Base-by-base conservation (phyloP, 257 asterid genomes). In the Capsicum pubescens region DNA sequence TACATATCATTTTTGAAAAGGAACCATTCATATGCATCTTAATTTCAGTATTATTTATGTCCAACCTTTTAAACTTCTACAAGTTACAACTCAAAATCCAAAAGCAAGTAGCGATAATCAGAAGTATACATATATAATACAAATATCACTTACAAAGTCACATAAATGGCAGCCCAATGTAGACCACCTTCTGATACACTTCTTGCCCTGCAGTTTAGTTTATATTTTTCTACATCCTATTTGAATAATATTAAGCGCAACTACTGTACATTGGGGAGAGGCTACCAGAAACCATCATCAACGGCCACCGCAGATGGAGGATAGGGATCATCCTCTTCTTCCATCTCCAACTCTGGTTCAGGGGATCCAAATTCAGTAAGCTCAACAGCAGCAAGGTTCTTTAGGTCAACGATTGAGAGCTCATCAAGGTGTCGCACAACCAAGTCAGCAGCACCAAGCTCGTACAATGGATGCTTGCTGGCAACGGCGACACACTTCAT, bases 401-500 rank as follows among this genome's bases (percentile, higher is more conserved):
- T 94, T 87, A 96, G 80, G 87, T 96, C 99, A 13, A 92, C 92
- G 17, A 96, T 93, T 3, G 99, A 87, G 39, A 96, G 97, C 88
- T 94, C 99, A 36, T 96, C 97, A 13, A 96, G 94, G 78, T 81
- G 91, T 70, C 93, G 89, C 64, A 96, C 97, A 46, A 96, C 92
- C 86, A 93, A 84, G 83, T 96, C 98, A 32, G 99, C 97, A 8
- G 99, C 98, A 11, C 92, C 92, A 56, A 96, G 97, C 92, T 96
- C 99, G 55, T 94, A 96, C 7, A 91, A 88, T 0, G 95, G 97
- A 84, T 94, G 98, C 60, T 94, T 93, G 83, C 99, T 94, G 16
- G 99, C 98, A 87, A 93, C 95, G 2, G 98, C 98, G 15, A 93
- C 98, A 50, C 98, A 96, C 84, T 94, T 96, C 99, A 96, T 96